Base-by-base conservation (phyloP, 1,284 basidiomycete genomes). In the Marasmius tenuissimus region DNA sequence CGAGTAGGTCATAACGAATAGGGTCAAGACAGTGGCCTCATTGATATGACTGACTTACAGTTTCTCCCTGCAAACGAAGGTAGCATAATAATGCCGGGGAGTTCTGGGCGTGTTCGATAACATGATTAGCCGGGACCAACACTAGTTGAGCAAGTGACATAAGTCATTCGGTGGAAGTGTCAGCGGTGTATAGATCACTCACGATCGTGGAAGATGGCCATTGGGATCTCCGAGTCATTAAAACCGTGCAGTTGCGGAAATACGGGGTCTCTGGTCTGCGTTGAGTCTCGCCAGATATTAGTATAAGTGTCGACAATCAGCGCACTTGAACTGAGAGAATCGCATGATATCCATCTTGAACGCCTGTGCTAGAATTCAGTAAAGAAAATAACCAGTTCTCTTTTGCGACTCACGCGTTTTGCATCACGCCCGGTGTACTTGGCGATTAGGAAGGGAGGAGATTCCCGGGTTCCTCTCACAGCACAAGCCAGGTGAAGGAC, bases 11-110 rank as follows among this genome's bases (percentile, higher is more conserved):
- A 27, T 27, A 27, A 27, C 27, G 27, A 27, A 27, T 4, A 27
- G 27, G 27, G 4, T 27, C 27, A 27, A 27, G 27, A 27, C 27
- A 27, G 27, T 27, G 27, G 27, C 27, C 27, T 27, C 27, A 27
- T 27, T 27, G 27, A 27, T 27, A 27, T 4, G 27, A 27, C 27
- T 27, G 27, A 72, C 64, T 71, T n/a, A 47, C 45, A 2, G 16
- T 47, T 4, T 20, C 16, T 47, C n/a, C 45, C 14, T 47, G 45
- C 14, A 47, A n/a, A n/a, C n/a, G 20, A 47, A 47, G 16, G 45
- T 47, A 47, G 20, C 45, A 47, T n/a, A 18, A 8, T 47, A 47
- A 2, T 8, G 45, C 45, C 20, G 11, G 45, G 8, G 45, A 47
- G n/a, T 47, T 16, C 8, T 8, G 8, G 45, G 16, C n/a, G 16